These are phyloP conservation scores for Cyanodermella asteris DNA, from an alignment of 2,329 filamentous ascomycete species.

Conservation along the genomic window DNA sequence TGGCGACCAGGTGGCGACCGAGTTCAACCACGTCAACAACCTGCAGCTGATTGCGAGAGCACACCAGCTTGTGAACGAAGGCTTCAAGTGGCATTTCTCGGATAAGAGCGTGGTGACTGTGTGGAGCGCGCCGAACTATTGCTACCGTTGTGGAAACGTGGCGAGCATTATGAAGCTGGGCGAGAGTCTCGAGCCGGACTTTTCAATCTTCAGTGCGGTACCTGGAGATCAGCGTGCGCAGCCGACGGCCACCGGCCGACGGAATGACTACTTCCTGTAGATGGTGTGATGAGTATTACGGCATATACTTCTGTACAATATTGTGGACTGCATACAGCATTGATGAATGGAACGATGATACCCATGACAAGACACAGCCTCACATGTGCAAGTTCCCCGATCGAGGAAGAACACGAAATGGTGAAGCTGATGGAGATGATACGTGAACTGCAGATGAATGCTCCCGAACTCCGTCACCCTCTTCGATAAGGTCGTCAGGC, in stretches of 20 bases:
- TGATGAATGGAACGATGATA: too few relatives aligned
- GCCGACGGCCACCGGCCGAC: conserved; percentile 45
- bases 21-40: conserved; percentile 60
- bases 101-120: conserved; percentile 81
- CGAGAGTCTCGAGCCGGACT: conserved; percentile 67
- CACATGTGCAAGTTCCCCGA: too few relatives aligned
- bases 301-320: too few relatives aligned
- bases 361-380: too few relatives aligned
- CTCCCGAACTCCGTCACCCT: too few relatives aligned
- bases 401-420: too few relatives aligned
- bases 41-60: conserved; percentile 49
- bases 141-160: conserved; percentile 30
- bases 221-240: conserved; percentile 66
- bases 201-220: conserved; percentile 82
- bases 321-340: too few relatives aligned
- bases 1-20: conserved; percentile 49
- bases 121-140: conserved; percentile 31
- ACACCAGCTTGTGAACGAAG: conserved; percentile 56
- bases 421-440: too few relatives aligned
- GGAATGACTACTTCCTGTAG: conserved; percentile 51
- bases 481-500: too few relatives aligned
- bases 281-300: too few relatives aligned
- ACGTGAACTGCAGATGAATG: too few relatives aligned
- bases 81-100: conserved; percentile 80
- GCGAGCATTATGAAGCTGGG: conserved; percentile 75